These are phyloP conservation scores for Psophocarpus tetragonolobus DNA, from an alignment of 306 rosid species.

Conservation along the genomic window DNA sequence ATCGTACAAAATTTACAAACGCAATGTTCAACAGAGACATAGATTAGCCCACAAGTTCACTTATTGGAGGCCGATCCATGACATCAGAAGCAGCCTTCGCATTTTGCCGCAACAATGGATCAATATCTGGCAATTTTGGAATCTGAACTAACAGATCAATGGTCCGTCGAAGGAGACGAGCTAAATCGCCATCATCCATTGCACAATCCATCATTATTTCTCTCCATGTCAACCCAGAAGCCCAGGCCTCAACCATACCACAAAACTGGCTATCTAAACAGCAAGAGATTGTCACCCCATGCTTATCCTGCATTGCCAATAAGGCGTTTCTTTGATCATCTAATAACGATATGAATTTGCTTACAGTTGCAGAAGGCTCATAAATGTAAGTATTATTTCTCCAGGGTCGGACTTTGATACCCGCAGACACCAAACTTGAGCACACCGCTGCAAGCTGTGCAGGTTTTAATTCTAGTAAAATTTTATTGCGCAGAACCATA, in stretches of 20 bases:
- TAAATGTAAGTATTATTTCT: conserved; percentile 72
- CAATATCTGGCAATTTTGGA: conserved; percentile 87
- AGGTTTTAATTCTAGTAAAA: conserved; percentile 70
- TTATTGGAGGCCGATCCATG: conserved; percentile 97
- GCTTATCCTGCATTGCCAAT: conserved; percentile 69
- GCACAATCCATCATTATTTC: conserved; percentile 99
- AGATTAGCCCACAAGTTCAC: conserved; percentile 80
- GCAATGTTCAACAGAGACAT: not conserved
- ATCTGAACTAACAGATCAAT: conserved; percentile 89
- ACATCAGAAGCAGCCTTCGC: conserved; percentile 75
- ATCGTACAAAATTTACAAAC: conserved; percentile 33
- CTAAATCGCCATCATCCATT: conserved; percentile 96
- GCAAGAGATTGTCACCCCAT: conserved; percentile 68
- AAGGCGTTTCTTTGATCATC: conserved; percentile 68
- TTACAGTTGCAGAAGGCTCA: conserved; percentile 67
- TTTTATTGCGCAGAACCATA: conserved; percentile 83
- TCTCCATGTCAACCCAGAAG: conserved; percentile 93
- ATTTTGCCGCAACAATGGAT: conserved; percentile 68
- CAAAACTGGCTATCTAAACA: conserved; percentile 84
- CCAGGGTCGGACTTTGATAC: conserved; percentile 88
- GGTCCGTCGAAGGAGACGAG: conserved; percentile 87
- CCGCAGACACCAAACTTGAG: conserved; percentile 85
- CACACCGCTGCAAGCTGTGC: conserved; percentile 82
- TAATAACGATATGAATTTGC: conserved; percentile 49
- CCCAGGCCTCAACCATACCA: conserved; percentile 99